A percentile compares a stretch with the other conserved stretches of the same genome.
Evolutionary conservation across 2,329 filamentous ascomycete species (phyloP).

Genomic region (Coniella lustricola): DNA sequence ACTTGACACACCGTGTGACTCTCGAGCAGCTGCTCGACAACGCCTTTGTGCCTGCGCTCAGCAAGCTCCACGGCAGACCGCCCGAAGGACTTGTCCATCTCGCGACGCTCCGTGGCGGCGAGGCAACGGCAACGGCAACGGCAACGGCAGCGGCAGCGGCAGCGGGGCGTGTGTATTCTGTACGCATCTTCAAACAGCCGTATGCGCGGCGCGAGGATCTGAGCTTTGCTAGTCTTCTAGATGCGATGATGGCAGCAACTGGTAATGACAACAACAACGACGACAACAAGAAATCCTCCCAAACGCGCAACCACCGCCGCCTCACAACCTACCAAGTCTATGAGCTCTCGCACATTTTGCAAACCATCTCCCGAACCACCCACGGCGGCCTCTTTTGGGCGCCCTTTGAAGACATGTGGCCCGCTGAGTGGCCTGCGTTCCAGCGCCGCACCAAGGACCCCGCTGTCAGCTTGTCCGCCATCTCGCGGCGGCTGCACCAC

Average conservation of each 20-base stretch:
- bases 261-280: too few relatives aligned
- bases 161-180: background rate
- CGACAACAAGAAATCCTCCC: too few relatives aligned
- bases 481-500: background rate
- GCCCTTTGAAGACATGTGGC: background rate
- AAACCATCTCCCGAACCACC: background rate
- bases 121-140: too few relatives aligned
- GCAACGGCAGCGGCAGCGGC: too few relatives aligned
- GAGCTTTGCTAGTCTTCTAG: background rate
- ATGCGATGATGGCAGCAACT: background rate
- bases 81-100: background rate
- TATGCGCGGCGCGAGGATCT: constrained; percentile 1
- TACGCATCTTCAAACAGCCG: background rate
- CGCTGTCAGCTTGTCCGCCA: background rate
- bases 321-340: constrained; percentile 1
- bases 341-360: background rate
- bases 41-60: background rate
- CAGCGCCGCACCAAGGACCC: background rate
- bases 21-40: background rate
- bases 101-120: background rate
- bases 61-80: background rate
- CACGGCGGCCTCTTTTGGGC: background rate
- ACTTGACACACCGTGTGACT: background rate
- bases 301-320: background rate
- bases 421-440: background rate